Evolutionary conservation across 768 basidiomycete species (phyloP).

Genomic region (Pulveroboletus sp.): DNA sequence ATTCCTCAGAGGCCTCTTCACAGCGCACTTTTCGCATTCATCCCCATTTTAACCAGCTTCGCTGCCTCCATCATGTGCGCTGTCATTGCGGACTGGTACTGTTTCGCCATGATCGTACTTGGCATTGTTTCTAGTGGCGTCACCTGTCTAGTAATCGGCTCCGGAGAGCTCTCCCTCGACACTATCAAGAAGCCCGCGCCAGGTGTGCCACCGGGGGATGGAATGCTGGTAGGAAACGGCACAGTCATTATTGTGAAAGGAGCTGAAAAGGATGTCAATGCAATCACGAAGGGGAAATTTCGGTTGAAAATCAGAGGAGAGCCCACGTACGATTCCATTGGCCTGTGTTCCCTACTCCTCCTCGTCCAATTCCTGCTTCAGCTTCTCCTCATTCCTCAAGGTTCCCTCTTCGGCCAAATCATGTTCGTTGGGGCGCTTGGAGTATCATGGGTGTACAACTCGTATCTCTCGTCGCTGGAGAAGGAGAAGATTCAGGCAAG

Average conservation of each 20-base stretch:
- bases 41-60: slow-evolving; percentile 25
- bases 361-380: no score
- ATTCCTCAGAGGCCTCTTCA: neutral
- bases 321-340: neutral
- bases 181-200: slow-evolving; percentile 16
- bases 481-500: no score
- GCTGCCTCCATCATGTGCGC: slow-evolving; percentile 24
- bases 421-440: no score
- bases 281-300: no score
- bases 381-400: no score
- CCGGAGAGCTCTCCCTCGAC: slow-evolving; percentile 21
- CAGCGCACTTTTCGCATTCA: slow-evolving; percentile 15
- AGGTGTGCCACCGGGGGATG: slow-evolving; percentile 29
- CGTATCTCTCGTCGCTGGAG: no score
- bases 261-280: no score
- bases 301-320: neutral
- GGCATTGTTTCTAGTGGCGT: neutral
- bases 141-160: slow-evolving; percentile 27
- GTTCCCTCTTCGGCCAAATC: no score
- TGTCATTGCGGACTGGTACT: slow-evolving; percentile 27
- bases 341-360: no score
- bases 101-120: slow-evolving; percentile 7
- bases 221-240: slow-evolving; percentile 22
- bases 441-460: no score
- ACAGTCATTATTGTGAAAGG: slow-evolving; percentile 26